These are phyloP conservation scores for Colletotrichum neosansevieriae DNA, from an alignment of 2,329 filamentous ascomycete genomes.

Conservation along the genomic window DNA sequence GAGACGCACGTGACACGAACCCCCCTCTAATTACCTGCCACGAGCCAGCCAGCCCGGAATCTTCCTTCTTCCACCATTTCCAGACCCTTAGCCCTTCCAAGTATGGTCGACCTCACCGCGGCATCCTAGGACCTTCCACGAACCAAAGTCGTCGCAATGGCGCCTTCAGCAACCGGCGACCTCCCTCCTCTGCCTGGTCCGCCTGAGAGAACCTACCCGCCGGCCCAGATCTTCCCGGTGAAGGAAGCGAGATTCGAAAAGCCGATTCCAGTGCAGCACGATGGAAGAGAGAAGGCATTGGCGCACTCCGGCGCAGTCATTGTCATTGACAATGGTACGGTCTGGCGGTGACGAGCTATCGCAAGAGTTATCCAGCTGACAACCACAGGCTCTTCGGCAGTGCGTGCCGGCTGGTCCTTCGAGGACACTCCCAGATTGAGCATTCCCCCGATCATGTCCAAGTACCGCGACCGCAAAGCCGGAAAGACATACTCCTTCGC, in stretches of 20 bases:
- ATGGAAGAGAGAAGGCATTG: slow-evolving; percentile 79
- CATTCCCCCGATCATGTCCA: slow-evolving; percentile 91
- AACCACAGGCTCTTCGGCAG: slow-evolving; percentile 79
- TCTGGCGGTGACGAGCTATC: background rate
- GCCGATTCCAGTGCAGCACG: slow-evolving; percentile 64
- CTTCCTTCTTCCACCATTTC: background rate
- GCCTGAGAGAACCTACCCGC: slow-evolving; percentile 61
- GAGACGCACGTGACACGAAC: slow-evolving; percentile 19
- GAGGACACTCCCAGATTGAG: slow-evolving; percentile 83
- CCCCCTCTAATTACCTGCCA: background rate
- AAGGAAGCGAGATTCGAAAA: slow-evolving; percentile 73
- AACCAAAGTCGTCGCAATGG: slow-evolving; percentile 53
- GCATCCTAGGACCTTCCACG: slow-evolving; percentile 39
- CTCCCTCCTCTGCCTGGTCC: slow-evolving; percentile 52
- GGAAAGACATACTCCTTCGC: slow-evolving; percentile 93
- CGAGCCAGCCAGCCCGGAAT: background rate
- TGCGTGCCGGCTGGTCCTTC: slow-evolving; percentile 97
- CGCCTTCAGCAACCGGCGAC: slow-evolving; percentile 65
- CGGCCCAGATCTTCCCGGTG: slow-evolving; percentile 69
- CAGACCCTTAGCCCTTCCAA: slow-evolving; percentile 12
- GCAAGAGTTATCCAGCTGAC: slow-evolving; percentile 30
- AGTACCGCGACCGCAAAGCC: slow-evolving; percentile 94
- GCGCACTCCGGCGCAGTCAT: slow-evolving; percentile 77
- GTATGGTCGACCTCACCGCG: slow-evolving; percentile 40
- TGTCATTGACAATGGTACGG: slow-evolving; percentile 95